Conservation (phyloP, 176 grass and related monocot genomes). For the Urochloa ruziziensis region DNA sequence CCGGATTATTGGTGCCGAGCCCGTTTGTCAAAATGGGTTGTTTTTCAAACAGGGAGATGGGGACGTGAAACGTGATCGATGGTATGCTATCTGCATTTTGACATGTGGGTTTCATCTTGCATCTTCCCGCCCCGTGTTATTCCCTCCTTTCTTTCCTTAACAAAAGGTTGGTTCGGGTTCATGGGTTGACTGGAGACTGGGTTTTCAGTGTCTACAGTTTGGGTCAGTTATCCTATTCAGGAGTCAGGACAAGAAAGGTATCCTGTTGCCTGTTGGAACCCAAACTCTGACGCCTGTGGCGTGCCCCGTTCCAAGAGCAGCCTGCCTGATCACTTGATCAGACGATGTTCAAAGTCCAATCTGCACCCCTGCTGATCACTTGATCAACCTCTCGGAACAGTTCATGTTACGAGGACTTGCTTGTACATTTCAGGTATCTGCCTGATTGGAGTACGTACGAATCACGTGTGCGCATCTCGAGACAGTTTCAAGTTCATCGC, state of each 20-base stretch:
- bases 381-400: neutral
- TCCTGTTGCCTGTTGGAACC: neutral
- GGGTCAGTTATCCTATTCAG: neutral
- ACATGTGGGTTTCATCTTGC: neutral
- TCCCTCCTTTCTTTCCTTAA: neutral
- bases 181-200: neutral
- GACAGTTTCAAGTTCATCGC: neutral
- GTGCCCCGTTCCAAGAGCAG: no score
- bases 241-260: neutral
- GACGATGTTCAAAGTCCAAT: neutral
- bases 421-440: slow-evolving; percentile 8
- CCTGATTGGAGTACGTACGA: neutral
- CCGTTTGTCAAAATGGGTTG: slow-evolving; percentile 10
- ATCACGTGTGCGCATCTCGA: slow-evolving; percentile 37
- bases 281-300: neutral
- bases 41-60: neutral
- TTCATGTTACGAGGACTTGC: neutral
- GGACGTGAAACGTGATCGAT: neutral
- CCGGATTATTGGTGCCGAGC: no score
- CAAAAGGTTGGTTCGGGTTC: neutral
- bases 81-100: neutral
- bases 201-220: neutral
- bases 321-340: neutral
- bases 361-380: neutral
- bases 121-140: no score